phyloP scores from a whole-genome alignment of 2,329 filamentous ascomycete genomes.

The Nemania serpens region DNA sequence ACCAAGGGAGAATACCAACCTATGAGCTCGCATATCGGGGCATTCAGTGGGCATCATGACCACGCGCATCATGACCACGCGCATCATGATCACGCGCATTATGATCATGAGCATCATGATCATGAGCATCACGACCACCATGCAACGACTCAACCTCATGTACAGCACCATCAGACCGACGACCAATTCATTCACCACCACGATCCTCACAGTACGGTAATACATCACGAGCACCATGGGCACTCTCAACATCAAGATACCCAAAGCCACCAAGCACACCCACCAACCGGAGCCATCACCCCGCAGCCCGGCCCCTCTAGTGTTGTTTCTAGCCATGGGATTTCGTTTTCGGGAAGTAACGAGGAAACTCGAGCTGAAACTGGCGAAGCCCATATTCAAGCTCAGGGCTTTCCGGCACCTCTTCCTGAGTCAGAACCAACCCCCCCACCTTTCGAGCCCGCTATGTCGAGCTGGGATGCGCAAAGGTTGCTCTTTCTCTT shows the following conservation, averaged over 20 bases:
- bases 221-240: conserved; percentile 9
- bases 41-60: conserved; percentile 43
- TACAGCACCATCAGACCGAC: conserved; percentile 7
- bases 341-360: conserved; percentile 44
- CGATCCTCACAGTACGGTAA: conserved; percentile 19
- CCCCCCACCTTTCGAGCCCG: conserved; percentile 42
- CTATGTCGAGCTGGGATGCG: conserved; percentile 55
- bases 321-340: conserved; percentile 31
- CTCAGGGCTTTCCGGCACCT: conserved; percentile 43
- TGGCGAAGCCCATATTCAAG: conserved; percentile 47
- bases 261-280: conserved; percentile 26
- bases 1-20: conserved; percentile 60
- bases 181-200: conserved; percentile 9
- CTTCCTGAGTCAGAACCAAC: conserved; percentile 44
- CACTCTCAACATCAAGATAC: conserved; percentile 18
- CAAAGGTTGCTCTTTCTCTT: conserved; percentile 49
- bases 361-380: conserved; percentile 56
- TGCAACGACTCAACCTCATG: conserved; percentile 28
- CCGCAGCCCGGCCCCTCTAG: conserved; percentile 30
- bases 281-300: conserved; percentile 29
- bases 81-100: conserved; percentile 27
- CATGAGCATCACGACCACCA: conserved; percentile 22
- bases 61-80: conserved; percentile 33
- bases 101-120: conserved; percentile 33
- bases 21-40: conserved; percentile 21